Base-by-base conservation (phyloP, 768 basidiomycete species). In the Mycena polygramma region DNA sequence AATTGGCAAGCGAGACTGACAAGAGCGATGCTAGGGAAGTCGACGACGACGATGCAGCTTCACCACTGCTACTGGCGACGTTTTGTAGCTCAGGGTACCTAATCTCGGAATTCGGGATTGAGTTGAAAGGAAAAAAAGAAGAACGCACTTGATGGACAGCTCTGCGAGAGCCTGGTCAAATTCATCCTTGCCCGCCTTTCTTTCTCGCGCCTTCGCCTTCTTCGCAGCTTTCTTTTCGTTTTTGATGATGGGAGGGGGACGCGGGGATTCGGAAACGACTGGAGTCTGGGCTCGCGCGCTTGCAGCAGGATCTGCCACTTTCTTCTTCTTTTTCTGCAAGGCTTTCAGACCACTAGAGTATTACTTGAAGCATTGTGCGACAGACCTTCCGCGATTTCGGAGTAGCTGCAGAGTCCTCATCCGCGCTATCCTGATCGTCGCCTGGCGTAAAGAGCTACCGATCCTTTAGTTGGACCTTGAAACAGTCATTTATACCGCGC, bases 131-230 rank as follows among this genome's bases (percentile, higher is more conserved):
- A 30, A 30, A 30, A 30, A 30, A 30, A 30, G 30, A 30, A 30
- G 2, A 48, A 80, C 84, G 48, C 78, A 94, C 93, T 94, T 92
- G 57, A 91, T 70, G 1, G 92, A 90, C n/a, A 98, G 84, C 75
- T 98, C 95, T 2, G 91, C 92, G 13, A 98, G 83, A 0, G 91
- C 96, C 63, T 89, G 85, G 74, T 98, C 96, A 35, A 99, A 82
- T 71, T 98, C 95, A 74, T 96, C 93, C 63, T 85, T 79, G 17
- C 87, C 89, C 0, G 86, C 87, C 59, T 89, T 91, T 79, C 89
- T 90, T 63, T 86, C 89, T 77, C 91, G 93, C 7, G 83, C 86
- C 72, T 89, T 89, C 1, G 87, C 88, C 76, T 91, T 90, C 79
- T 92, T 92, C 26, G 85, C 80, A 6, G 90, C 86, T 72, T 88